phyloP scores from a whole-genome alignment of 441 rosid species.

The Viola pubescens region DNA sequence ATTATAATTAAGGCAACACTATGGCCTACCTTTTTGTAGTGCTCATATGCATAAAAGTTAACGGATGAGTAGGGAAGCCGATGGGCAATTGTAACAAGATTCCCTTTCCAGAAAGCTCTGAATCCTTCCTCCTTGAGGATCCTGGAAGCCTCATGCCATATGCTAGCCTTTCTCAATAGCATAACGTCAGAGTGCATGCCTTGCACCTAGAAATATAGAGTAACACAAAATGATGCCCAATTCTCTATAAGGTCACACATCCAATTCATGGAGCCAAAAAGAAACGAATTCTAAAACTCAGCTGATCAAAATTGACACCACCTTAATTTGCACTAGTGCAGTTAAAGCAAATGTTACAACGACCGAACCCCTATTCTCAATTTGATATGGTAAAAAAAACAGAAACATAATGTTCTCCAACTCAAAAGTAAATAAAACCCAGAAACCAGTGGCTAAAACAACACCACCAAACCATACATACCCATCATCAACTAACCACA shows the following conservation, averaged over 20 bases:
- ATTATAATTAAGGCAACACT: neutral
- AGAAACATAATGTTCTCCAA: neutral
- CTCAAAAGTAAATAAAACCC: neutral
- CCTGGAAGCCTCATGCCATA: conserved; percentile 85
- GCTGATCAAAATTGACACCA: neutral
- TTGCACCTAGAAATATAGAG: conserved; percentile 49
- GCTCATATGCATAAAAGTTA: conserved; percentile 81
- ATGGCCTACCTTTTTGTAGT: conserved; percentile 53
- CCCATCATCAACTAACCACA: neutral
- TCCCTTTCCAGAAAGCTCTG: conserved; percentile 92
- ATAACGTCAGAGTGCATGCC: conserved; percentile 82
- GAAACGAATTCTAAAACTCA: too few relatives aligned
- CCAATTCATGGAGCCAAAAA: neutral
- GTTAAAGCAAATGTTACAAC: neutral
- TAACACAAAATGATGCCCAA: neutral
- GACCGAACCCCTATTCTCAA: too few relatives aligned
- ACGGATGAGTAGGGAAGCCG: conserved; percentile 83
- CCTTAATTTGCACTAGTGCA: neutral
- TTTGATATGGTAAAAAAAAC: too few relatives aligned
- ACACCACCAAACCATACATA: neutral
- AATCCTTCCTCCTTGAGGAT: conserved; percentile 80
- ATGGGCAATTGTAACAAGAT: conserved; percentile 83
- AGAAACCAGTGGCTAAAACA: too few relatives aligned
- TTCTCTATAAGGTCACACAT: conserved; percentile 3
- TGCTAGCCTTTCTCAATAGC: conserved; percentile 58